Percentiles rank a stretch among this genome's conserved stretches.
Conservation (phyloP, 2,329 filamentous ascomycete species). For the Neophaeococcomyces mojaviensis region DNA sequence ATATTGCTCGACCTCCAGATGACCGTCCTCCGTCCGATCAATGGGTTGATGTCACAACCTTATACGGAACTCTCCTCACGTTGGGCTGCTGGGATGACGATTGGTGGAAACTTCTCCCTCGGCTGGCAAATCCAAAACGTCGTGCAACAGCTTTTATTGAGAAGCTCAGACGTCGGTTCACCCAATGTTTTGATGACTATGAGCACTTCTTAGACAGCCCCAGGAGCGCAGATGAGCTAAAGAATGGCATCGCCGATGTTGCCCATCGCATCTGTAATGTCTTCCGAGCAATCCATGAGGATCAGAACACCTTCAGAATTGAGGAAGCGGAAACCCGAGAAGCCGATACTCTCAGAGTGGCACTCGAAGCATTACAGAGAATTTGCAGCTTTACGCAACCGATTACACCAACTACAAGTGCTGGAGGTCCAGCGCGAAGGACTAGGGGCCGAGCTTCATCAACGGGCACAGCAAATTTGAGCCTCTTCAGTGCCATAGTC, state of each 20-base stretch:
- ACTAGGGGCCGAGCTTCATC: neutral
- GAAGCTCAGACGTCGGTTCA: conserved; percentile 33
- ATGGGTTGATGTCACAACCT: conserved; percentile 38
- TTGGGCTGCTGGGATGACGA: conserved; percentile 38
- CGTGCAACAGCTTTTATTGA: conserved; percentile 39
- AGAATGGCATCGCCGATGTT: neutral
- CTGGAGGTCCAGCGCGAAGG: neutral
- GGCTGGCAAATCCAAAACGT: conserved; percentile 34
- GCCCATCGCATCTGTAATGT: neutral
- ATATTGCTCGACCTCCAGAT: conserved; percentile 7
- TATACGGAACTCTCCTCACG: conserved; percentile 39
- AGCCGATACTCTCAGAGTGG: neutral
- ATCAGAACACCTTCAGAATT: neutral
- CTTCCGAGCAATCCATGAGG: neutral
- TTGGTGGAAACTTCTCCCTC: conserved; percentile 35
- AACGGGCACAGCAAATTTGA: neutral
- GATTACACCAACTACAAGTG: neutral
- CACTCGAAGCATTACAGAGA: neutral
- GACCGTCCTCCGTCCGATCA: conserved; percentile 27
- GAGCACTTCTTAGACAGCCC: conserved; percentile 2
- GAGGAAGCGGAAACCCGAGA: neutral
- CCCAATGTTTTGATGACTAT: conserved; percentile 35
- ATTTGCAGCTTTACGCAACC: neutral
- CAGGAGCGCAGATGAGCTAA: neutral
- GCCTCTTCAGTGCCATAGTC: conserved; percentile 2